These are phyloP conservation scores for Neonectria faginata DNA, from an alignment of 2,329 filamentous ascomycete genomes.

Conservation along the genomic window DNA sequence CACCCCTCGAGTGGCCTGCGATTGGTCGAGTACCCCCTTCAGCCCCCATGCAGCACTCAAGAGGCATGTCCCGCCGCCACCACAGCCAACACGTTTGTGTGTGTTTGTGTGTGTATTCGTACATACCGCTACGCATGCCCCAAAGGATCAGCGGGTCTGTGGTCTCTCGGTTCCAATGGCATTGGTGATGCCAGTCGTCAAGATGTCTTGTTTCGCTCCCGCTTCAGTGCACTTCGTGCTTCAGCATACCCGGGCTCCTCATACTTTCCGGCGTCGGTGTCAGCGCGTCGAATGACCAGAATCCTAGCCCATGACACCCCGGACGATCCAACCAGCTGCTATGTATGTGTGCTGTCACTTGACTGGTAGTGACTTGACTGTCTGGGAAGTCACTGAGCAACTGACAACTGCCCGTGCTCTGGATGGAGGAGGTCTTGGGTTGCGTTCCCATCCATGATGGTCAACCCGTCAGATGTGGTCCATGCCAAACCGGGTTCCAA, in stretches of 20 bases:
- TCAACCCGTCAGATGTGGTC: neutral
- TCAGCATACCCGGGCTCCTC: neutral
- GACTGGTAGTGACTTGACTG: neutral
- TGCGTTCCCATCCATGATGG: neutral
- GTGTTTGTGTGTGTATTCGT: constrained; percentile 8
- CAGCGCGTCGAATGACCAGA: constrained; percentile 2
- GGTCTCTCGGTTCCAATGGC: constrained; percentile 3
- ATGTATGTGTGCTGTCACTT: neutral
- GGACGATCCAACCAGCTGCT: neutral
- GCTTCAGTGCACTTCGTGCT: neutral
- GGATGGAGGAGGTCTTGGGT: neutral
- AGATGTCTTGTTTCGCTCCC: constrained; percentile 4
- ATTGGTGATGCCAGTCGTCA: constrained; percentile 1
- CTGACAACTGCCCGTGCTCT: neutral
- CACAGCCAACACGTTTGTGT: constrained; percentile 30
- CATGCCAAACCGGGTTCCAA: constrained; percentile 13
- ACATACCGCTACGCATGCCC: constrained; percentile 1
- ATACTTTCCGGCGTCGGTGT: neutral
- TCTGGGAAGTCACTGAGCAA: neutral
- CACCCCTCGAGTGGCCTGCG: constrained; percentile 5
- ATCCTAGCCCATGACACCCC: neutral
- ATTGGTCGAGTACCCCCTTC: constrained; percentile 29
- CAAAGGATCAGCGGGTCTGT: constrained; percentile 7
- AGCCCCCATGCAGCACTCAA: constrained; percentile 28
- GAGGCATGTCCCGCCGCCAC: constrained; percentile 32